phyloP scores from a whole-genome alignment of 108 stramenopile genomes.

The Stephanodiscus triporus region DNA sequence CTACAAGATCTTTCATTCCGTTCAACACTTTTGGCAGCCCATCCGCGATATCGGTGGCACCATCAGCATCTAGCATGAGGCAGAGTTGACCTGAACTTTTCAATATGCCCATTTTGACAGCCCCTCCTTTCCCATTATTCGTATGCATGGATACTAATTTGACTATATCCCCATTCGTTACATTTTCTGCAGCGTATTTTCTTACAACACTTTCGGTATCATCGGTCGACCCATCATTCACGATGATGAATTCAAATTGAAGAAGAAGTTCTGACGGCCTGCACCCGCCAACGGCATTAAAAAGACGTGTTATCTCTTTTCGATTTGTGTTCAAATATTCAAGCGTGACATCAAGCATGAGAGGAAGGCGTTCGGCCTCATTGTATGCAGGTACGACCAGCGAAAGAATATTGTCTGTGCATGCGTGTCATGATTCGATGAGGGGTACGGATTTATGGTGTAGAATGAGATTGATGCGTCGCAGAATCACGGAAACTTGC shows the following conservation, averaged over 20 bases:
- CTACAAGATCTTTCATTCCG: constrained; percentile 29
- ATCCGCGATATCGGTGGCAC: constrained; percentile 79
- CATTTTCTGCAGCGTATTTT: constrained; percentile 40
- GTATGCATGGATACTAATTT: constrained; percentile 53
- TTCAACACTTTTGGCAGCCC: constrained; percentile 61
- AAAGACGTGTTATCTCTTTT: constrained; percentile 18
- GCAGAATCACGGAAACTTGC: neutral
- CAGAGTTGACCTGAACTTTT: constrained; percentile 56
- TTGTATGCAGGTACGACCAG: constrained; percentile 96
- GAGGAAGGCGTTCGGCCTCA: constrained; percentile 87
- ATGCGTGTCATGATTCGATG: neutral
- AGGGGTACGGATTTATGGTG: neutral
- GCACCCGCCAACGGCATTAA: neutral
- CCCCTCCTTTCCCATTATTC: constrained; percentile 76
- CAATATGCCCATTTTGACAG: constrained; percentile 80
- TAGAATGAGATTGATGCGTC: neutral
- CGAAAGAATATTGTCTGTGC: constrained; percentile 54
- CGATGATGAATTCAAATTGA: constrained; percentile 71
- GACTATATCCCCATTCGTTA: constrained; percentile 41
- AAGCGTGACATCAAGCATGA: constrained; percentile 81
- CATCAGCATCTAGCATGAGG: constrained; percentile 88
- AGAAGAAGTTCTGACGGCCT: constrained; percentile 2
- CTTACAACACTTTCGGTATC: constrained; percentile 57
- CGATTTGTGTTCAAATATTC: constrained; percentile 60
- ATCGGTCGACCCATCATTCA: constrained; percentile 86